A percentile compares a stretch with the other conserved stretches of the same genome.
phyloP scores from a whole-genome alignment of 1,284 basidiomycete species.

The Cryptococcus sp. region DNA sequence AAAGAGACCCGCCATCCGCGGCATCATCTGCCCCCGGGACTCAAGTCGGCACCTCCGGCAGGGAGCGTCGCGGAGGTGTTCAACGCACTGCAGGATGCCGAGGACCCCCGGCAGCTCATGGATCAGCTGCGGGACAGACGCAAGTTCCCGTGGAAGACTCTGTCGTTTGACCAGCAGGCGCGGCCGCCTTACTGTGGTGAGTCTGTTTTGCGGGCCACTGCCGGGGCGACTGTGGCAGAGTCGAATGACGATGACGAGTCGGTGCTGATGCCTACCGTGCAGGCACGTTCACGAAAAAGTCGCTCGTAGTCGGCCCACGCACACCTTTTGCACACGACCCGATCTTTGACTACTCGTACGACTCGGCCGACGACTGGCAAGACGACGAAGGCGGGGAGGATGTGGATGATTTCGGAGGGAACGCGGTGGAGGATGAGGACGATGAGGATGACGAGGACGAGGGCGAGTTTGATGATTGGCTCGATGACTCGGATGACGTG shows the following conservation, averaged over 20 bases:
- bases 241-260: no score
- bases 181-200: conserved; percentile 47
- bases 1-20: neutral
- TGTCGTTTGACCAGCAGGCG: conserved; percentile 46
- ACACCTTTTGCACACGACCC: conserved; percentile 49
- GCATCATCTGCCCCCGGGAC: conserved; percentile 19
- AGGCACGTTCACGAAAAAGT: conserved; percentile 48
- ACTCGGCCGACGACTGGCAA: conserved; percentile 50
- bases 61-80: conserved; percentile 40
- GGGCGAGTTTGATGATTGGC: conserved; percentile 47
- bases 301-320: conserved; percentile 45
- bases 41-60: conserved; percentile 38
- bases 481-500: conserved; percentile 39
- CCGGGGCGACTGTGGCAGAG: neutral
- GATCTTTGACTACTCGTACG: conserved; percentile 48
- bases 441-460: conserved; percentile 38
- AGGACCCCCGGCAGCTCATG: conserved; percentile 43
- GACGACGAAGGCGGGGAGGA: conserved; percentile 48
- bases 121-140: conserved; percentile 32
- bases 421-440: conserved; percentile 35
- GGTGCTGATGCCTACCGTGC: neutral
- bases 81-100: conserved; percentile 38
- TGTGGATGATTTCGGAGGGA: conserved; percentile 37
- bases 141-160: conserved; percentile 46
- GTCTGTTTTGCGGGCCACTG: neutral